Percentiles rank a stretch among this genome's conserved stretches.
Evolutionary conservation across 2,329 filamentous ascomycete species (phyloP).

Genomic region (Colletotrichum sp.): DNA sequence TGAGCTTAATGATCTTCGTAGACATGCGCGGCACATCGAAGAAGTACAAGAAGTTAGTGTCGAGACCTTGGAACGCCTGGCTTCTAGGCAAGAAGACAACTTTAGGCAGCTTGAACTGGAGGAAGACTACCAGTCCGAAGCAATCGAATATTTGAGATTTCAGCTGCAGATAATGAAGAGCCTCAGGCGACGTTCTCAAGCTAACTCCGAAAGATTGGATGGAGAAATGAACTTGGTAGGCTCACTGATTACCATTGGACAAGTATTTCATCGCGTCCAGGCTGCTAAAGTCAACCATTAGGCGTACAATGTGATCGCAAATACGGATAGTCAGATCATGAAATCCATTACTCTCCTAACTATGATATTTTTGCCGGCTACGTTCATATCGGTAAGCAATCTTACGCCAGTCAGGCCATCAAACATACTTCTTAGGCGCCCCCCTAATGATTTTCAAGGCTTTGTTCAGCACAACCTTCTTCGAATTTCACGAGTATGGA

Average conservation of each 20-base stretch:
- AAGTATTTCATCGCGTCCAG: not conserved
- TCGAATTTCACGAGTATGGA: not conserved
- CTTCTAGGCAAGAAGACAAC: not conserved
- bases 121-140: not conserved
- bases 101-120: not conserved
- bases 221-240: not conserved
- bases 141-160: not conserved
- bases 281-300: not conserved
- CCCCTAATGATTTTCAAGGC: not conserved
- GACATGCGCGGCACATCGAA: not conserved
- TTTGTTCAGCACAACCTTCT: not conserved
- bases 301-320: not conserved
- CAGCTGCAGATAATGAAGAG: not conserved
- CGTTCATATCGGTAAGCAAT: not conserved
- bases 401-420: not conserved
- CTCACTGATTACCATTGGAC: not conserved
- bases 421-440: not conserved
- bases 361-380: not conserved
- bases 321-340: not conserved
- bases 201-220: not conserved
- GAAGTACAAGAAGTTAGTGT: not conserved
- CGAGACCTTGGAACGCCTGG: not conserved
- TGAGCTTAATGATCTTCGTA: not conserved
- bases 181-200: not conserved
- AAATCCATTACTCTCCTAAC: not conserved